These are phyloP conservation scores for Skeletonema marinoi DNA, from an alignment of 108 stramenopile species.

Conservation along the genomic window DNA sequence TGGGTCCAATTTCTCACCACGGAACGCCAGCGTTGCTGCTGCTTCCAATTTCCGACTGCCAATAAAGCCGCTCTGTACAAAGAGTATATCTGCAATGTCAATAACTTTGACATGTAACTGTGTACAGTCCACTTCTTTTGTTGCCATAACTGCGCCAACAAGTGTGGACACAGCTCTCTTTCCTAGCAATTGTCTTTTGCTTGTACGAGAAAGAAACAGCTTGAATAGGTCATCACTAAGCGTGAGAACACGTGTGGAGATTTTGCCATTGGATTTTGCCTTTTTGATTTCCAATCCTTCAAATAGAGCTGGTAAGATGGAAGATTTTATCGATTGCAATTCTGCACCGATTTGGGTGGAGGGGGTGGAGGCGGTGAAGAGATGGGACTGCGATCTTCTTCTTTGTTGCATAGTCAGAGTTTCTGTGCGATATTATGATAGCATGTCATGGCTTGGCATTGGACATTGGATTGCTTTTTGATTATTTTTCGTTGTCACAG, in stretches of 20 bases:
- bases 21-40: conserved; percentile 10
- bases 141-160: conserved; percentile 13
- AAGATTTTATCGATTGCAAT: conserved; percentile 12
- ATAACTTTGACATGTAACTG: conserved; percentile 55
- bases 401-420: no score
- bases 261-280: conserved; percentile 43
- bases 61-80: conserved; percentile 58
- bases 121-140: conserved; percentile 3
- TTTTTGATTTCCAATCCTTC: conserved; percentile 40
- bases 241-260: conserved; percentile 60
- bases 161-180: conserved; percentile 22
- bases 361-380: conserved; percentile 14
- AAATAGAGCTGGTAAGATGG: conserved; percentile 25
- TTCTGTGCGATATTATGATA: no score
- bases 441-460: no score
- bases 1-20: conserved; percentile 13
- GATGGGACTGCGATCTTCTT: no score
- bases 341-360: conserved; percentile 21
- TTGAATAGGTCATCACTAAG: conserved; percentile 64
- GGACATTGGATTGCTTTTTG: no score
- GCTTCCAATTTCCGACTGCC: conserved; percentile 67
- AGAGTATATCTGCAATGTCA: conserved; percentile 71
- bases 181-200: neutral
- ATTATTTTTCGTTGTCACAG: no score
- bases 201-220: conserved; percentile 53